Base-by-base conservation (phyloP, 768 basidiomycete species). In the Kwoniella newhampshirensis region DNA sequence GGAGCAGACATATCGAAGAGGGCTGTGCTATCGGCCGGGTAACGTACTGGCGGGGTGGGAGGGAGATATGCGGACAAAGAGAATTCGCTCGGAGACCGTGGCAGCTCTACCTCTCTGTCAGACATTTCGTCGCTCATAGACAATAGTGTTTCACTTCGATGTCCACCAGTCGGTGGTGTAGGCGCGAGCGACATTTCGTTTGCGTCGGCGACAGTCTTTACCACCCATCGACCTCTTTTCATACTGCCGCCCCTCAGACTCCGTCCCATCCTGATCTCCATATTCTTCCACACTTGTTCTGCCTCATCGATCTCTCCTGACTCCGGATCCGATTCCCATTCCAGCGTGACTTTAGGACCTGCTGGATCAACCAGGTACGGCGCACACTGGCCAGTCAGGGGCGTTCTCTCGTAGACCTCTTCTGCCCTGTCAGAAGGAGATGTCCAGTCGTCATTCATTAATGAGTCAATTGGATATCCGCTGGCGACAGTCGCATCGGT, bases 1-100 rank as follows among this genome's bases (percentile, higher is more conserved):
- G 60, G 66, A 35, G 60, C 57, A 15, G 57, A 54, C 63, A 63
- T 62, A 48, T 59, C 65, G 60, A 64, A 70, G 11, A 66, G 43
- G 7, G 60, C 60, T 45, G 60, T 54, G 35, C 45, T 46, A 7
- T 32, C 13, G 15, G 32, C 26, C 17, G 26, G 20, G 4, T 3
- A 23, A 20, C 11, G 42, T 23, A 15, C 15, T 43, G 20, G 26
- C 4, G 4, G 20, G 21, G 12, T n/a, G 40, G 5, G 42, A 8
- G 43, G 26, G 25, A 36, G 23, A 18, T 60, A 60, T 12, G 45
- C 28, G 13, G 52, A 60, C 7, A 60, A 17, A 3, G 59, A 60
- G 47, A 60, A 60, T 42, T 43, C 56, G 32, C 49, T 51, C 27
- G 54, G 15, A 15, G 54, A 32, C n/a, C n/a, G n/a, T n/a, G n/a